Evolutionary conservation across 1,139 yeast genomes (phyloP).

Genomic region (Martiniozyma asiatica): DNA sequence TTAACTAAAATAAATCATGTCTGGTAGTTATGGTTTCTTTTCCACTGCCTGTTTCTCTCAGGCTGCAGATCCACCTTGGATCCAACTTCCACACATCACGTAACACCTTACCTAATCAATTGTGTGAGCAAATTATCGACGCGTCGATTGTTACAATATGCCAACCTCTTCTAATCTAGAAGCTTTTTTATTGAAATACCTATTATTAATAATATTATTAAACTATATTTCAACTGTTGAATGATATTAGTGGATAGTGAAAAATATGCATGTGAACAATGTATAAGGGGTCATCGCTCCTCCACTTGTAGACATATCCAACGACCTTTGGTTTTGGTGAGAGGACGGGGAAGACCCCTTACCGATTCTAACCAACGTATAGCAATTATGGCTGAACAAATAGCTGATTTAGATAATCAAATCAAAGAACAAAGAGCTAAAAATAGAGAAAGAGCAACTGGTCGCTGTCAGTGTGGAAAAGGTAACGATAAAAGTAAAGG

Average conservation of each 20-base stretch:
- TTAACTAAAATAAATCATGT: no score
- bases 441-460: not conserved
- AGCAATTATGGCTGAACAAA: constrained; percentile 44
- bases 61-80: no score
- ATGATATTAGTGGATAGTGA: constrained; percentile 82
- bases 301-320: constrained; percentile 74
- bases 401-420: constrained; percentile 6
- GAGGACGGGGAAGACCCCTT: constrained; percentile 77
- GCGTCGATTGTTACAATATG: no score
- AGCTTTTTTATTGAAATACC: no score
- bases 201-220: no score
- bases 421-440: constrained; percentile 2
- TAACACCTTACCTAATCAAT: no score
- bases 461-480: constrained; percentile 6
- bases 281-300: constrained; percentile 89
- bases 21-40: no score
- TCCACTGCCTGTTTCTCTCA: no score
- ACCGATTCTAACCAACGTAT: constrained; percentile 39
- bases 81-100: no score
- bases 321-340: constrained; percentile 74
- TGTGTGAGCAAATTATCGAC: no score
- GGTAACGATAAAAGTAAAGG: not conserved
- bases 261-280: constrained; percentile 82
- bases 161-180: no score
- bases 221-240: no score